Evolutionary conservation across 148 eudicot genomes (phyloP).

Genomic region (Heliosperma pusillum): DNA sequence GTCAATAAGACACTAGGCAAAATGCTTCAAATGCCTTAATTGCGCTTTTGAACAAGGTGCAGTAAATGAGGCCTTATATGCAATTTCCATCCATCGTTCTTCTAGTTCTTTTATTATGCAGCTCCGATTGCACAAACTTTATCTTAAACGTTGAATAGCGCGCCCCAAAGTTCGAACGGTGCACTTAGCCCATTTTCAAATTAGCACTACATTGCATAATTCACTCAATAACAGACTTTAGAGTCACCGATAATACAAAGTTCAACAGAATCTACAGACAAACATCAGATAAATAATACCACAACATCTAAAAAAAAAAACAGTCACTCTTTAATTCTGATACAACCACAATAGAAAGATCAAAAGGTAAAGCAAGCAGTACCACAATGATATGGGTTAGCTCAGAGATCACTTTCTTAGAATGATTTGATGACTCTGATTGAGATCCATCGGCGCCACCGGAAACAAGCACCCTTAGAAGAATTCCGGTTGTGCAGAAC

Average conservation of each 20-base stretch:
- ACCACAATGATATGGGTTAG: conserved; percentile 95
- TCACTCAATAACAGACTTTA: not conserved
- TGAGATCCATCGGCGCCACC: conserved; percentile 38
- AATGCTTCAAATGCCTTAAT: not conserved
- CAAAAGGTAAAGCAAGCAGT: conserved; percentile 23
- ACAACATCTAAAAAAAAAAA: not conserved
- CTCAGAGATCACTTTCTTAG: conserved; percentile 35
- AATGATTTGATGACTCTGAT: conserved; percentile 26
- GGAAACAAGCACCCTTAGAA: conserved; percentile 68
- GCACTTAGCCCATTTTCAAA: not conserved
- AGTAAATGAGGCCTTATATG: not conserved
- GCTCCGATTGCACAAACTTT: not conserved
- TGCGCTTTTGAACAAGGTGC: not conserved
- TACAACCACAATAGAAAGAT: not conserved
- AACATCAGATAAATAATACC: not conserved
- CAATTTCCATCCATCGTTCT: not conserved
- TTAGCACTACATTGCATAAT: not conserved
- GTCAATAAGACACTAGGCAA: not conserved
- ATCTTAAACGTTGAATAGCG: not conserved
- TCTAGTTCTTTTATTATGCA: not conserved
- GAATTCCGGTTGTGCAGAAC: conserved; percentile 88
- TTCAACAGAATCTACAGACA: not conserved
- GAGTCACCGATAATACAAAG: not conserved
- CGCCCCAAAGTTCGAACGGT: not conserved
- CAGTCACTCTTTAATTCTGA: not conserved